phyloP scores from a whole-genome alignment of 768 basidiomycete genomes.

The Boletus rubropictus region DNA sequence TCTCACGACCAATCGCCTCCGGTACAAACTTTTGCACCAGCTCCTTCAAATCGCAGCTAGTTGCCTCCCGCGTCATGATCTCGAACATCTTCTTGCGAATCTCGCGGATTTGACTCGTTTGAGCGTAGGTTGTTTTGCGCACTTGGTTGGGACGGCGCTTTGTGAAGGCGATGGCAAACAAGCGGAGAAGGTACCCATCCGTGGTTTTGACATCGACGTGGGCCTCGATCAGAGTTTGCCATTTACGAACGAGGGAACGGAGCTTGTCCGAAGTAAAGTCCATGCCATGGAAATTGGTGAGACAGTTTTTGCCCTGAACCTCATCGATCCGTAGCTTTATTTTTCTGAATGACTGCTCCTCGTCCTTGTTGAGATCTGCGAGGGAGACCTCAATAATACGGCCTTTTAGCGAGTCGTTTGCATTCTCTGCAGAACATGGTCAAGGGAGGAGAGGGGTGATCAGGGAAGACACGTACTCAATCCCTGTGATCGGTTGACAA shows the following conservation, averaged over 20 bases:
- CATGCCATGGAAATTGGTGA: constrained; percentile 99
- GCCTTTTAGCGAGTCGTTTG: constrained; percentile 96
- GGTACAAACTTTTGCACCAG: constrained; percentile 98
- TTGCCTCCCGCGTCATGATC: constrained; percentile 94
- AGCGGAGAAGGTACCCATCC: constrained; percentile 97
- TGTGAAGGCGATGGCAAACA: constrained; percentile 99
- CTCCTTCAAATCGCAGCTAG: constrained; percentile 96
- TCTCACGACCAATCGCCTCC: constrained; percentile 98
- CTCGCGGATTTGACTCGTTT: constrained; percentile 90
- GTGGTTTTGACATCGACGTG: constrained; percentile 99
- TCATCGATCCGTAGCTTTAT: constrained; percentile 97
- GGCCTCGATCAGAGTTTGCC: constrained; percentile 99
- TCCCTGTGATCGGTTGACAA: constrained; percentile 96
- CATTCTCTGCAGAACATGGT: constrained; percentile 65
- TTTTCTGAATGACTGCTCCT: constrained; percentile 99
- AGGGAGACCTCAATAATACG: constrained; percentile 95
- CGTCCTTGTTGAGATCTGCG: constrained; percentile 98
- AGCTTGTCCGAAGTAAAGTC: constrained; percentile 99
- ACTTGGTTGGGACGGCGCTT: constrained; percentile 95
- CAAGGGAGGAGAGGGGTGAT: constrained; percentile 1
- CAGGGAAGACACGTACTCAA: constrained; percentile 66
- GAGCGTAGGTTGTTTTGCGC: constrained; percentile 98
- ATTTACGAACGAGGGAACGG: constrained; percentile 98
- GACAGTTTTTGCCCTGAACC: constrained; percentile 96
- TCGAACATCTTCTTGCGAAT: constrained; percentile 99